Base-by-base conservation (phyloP, 306 rosid genomes). In the Cucurbita moschata region DNA sequence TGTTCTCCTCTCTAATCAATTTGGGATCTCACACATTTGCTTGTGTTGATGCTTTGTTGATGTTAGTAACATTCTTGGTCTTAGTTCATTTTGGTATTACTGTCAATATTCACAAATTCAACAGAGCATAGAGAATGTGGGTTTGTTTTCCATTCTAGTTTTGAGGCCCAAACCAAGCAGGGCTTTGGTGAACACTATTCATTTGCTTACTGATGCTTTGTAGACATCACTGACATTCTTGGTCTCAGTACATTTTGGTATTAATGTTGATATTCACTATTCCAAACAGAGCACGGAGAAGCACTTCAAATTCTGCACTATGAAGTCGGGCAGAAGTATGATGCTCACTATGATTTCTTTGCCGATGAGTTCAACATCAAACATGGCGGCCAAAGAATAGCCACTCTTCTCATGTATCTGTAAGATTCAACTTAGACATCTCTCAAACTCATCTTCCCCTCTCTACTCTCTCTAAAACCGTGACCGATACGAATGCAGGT, bases 251-350 rank as follows among this genome's bases (percentile, higher is more conserved):
- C 12, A 39, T 39, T 63, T 63, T 56, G 37, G 12, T 40, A 4
- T 0, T 37, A 12, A 30, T 30, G 64, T 12, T 66, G 38, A 43
- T 11, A 67, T 67, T 13, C 56, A 23, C 51, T 6, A 46, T 19
- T 13, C 43, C 21, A 23, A 47, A 43, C 64, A 75, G 78, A 87
- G 77, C 77, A 90, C 58, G 97, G 96, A 63, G 97, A 94, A 81
- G 96, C 94, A 39, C 89, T 94, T 71, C 98, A 93, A 87, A 76
- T 94, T 86, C 92, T 94, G 76, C 97, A 90, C 82, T 90, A 90
- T 53, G 97, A 89, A 85, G 89, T 77, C 46, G 98, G 96, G 71
- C 94, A 93, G 79, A 90, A 90, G 77, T 93, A 90, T 4, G 97
- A 93, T 3, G 84, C 90, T 21, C 98, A 88, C 76, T 87, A 82